phyloP scores from a whole-genome alignment of 1,284 basidiomycete genomes.

The Boletus hoseneyae region DNA sequence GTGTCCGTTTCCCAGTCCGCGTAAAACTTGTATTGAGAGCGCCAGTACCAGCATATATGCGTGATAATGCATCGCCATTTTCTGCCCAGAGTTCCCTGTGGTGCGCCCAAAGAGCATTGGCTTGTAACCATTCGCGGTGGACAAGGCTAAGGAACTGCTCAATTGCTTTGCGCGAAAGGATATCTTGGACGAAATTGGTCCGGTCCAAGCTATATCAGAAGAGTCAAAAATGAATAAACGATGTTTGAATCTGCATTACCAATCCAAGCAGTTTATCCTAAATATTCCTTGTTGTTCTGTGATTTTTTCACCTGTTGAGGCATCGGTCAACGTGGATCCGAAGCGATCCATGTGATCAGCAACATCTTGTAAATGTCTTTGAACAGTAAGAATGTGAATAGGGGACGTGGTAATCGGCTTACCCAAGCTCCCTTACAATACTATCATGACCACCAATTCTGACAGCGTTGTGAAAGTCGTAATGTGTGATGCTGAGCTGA shows the following conservation, averaged over 20 bases:
- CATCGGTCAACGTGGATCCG: constrained; percentile 82
- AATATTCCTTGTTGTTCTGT: constrained; percentile 89
- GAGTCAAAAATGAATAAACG: constrained; percentile 4
- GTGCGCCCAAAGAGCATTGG: constrained; percentile 72
- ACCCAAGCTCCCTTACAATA: constrained; percentile 75
- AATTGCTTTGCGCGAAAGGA: constrained; percentile 75
- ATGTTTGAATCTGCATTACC: constrained; percentile 46
- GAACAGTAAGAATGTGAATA: constrained; percentile 11
- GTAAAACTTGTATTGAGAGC: constrained; percentile 96
- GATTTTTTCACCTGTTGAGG: constrained; percentile 61
- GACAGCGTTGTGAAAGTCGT: constrained; percentile 91
- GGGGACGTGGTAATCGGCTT: constrained; percentile 21
- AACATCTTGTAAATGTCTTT: constrained; percentile 60
- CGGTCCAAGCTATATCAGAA: constrained; percentile 72
- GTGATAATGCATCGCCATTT: constrained; percentile 86
- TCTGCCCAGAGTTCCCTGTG: constrained; percentile 97
- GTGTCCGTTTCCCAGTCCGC: constrained; percentile 87
- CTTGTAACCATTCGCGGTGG: constrained; percentile 71
- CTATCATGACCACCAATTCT: constrained; percentile 86
- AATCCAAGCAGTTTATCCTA: constrained; percentile 94
- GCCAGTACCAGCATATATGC: constrained; percentile 96
- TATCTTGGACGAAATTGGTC: constrained; percentile 98
- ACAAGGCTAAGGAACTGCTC: constrained; percentile 72
- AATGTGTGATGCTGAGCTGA: constrained; percentile 75
- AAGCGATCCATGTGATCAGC: constrained; percentile 71